Evolutionary conservation across 1,284 basidiomycete species (phyloP), one percentile per base, ranked within the genome.

Genomic region (Tilletia indica): DNA sequence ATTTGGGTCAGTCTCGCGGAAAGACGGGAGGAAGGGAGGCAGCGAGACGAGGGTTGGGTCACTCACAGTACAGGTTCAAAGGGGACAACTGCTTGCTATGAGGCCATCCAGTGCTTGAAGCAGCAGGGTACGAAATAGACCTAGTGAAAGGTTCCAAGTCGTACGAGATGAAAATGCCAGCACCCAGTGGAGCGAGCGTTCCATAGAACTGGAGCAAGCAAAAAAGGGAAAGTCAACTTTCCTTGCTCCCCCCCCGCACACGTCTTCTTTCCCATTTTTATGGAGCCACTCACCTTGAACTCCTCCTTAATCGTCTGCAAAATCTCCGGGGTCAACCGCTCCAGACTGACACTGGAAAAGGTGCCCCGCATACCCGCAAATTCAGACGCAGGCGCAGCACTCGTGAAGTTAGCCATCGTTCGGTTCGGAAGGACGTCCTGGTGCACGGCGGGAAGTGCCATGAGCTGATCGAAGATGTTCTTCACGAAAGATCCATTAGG

Each of bases 51-150:
- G 16, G 51, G 25, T 31, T 1, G 1, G 14, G 16, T 11, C n/a
- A 63, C 61, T 64, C 61, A 64, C 61, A 64, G 61, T 64, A 64
- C 16, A 64, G 36, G 61, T 64, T 64, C 34, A 64, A 38, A n/a
- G 61, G 61, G 36, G 61, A 64, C 36, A 39, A 12, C 34, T 4
- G 34, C 36, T 39, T 42, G 61, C n/a, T 6, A 38, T 64, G 61
- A 38, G 61, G 61, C 61, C 61, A 64, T 34, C 36, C 61, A 6
- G 61, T 39, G 61, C 14, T 64, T 5, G 34, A 38, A 8, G 61
- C 61, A 16, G 61, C 36, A 3, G 61, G 61, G 34, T 64, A 64
- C 3, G 34, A 38, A 34, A 39, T 64, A 16, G 61, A 34, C 8
- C 19, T 25, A 14, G 61, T 16, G 14, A 64, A 64, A 3, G 61